phyloP scores from a whole-genome alignment of 73 alveolate species.

The Blepharisma stoltei region DNA sequence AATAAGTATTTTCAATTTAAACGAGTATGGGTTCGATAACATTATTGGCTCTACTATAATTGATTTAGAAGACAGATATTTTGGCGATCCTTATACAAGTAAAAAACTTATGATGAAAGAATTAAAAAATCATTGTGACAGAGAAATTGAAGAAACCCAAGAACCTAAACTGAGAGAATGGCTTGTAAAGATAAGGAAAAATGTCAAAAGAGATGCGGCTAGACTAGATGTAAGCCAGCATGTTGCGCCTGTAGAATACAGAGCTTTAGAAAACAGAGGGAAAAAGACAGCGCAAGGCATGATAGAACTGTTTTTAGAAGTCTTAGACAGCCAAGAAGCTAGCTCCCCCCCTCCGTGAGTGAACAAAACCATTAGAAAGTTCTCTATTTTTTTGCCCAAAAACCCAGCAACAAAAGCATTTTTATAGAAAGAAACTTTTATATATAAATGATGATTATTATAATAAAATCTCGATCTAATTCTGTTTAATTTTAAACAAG shows the following conservation, averaged over 20 bases:
- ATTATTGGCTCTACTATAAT: conserved; percentile 90
- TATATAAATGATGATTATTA: too few species aligned
- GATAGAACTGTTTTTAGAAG: conserved; percentile 87
- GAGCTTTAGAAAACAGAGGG: conserved; percentile 70
- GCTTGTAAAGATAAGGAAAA: background rate
- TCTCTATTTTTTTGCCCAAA: too few species aligned
- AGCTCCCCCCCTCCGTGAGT: too few species aligned
- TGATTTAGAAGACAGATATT: conserved; percentile 92
- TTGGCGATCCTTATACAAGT: conserved; percentile 50
- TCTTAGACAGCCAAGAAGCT: conserved; percentile 74
- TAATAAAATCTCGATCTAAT: too few species aligned
- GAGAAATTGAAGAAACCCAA: conserved; percentile 9
- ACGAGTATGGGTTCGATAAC: conserved; percentile 62
- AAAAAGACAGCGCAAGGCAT: conserved; percentile 88
- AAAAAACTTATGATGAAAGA: conserved; percentile 23
- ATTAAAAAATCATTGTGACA: conserved; percentile 27
- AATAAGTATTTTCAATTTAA: conserved; percentile 57
- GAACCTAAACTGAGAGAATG: background rate
- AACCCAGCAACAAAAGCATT: too few species aligned
- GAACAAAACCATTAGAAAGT: too few species aligned
- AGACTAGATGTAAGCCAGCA: conserved; percentile 43
- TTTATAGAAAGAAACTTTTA: too few species aligned
- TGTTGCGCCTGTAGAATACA: conserved; percentile 79
- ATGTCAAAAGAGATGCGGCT: conserved; percentile 34
- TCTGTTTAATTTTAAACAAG: too few species aligned